phyloP scores from a whole-genome alignment of 179 eudicot genomes.

The Vitellaria paradoxa region DNA sequence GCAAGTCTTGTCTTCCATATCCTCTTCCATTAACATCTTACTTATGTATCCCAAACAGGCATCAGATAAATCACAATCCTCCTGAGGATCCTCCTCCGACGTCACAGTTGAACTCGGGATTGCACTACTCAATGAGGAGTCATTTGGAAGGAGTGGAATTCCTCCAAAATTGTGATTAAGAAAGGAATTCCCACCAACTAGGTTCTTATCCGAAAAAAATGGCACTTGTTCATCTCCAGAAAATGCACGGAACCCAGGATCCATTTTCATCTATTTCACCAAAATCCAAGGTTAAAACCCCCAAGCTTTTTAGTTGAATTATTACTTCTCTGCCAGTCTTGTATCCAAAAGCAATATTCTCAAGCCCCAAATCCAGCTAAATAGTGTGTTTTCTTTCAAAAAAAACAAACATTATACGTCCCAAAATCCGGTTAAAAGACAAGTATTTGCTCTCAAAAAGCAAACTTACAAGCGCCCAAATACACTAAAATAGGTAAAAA shows the following conservation, averaged over 20 bases:
- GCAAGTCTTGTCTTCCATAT: conserved; percentile 58
- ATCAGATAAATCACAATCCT: conserved; percentile 73
- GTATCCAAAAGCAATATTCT: not conserved
- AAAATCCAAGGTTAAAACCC: not conserved
- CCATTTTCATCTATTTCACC: conserved; percentile 11
- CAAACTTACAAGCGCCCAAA: not conserved
- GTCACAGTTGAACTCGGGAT: conserved; percentile 18
- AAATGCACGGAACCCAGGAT: conserved; percentile 14
- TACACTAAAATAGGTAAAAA: not conserved
- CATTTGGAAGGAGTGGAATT: conserved; percentile 9
- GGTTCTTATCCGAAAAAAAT: conserved; percentile 7
- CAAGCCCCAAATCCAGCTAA: not conserved
- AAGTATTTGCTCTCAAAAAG: not conserved
- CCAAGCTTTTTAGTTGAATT: not conserved
- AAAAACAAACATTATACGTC: not conserved
- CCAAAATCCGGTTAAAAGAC: too few species aligned
- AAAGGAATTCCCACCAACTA: conserved; percentile 15
- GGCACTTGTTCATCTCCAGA: not conserved
- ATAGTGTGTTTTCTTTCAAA: too few species aligned
- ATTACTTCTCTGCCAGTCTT: not conserved
- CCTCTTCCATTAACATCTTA: conserved; percentile 87
- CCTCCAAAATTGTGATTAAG: conserved; percentile 17
- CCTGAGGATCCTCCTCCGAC: conserved; percentile 39
- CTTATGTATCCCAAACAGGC: conserved; percentile 65
- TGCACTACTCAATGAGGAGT: not conserved